Percentiles rank a stretch among this genome's conserved stretches.
These are phyloP conservation scores for Medicago arabica DNA, from an alignment of 306 rosid species.

Conservation along the genomic window DNA sequence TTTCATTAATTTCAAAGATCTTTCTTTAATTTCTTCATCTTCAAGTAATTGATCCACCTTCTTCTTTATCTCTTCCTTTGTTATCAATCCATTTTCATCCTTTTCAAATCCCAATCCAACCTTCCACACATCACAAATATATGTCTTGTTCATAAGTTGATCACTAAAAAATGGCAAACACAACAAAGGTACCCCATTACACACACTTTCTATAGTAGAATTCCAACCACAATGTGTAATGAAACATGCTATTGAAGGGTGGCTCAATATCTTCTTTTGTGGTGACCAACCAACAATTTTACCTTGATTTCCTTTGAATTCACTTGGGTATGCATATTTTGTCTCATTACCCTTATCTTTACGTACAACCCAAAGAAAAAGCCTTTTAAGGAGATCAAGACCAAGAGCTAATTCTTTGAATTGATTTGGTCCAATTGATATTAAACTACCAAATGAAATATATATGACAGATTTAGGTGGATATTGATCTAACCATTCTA, in stretches of 20 bases:
- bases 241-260: slow-evolving; percentile 52
- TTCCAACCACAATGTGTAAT: slow-evolving; percentile 71
- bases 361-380: slow-evolving; percentile 50
- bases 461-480: slow-evolving; percentile 49
- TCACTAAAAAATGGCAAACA: slow-evolving; percentile 69
- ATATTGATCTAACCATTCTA: slow-evolving; percentile 46
- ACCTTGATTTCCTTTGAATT: slow-evolving; percentile 46
- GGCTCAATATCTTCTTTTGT: slow-evolving; percentile 49
- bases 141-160: slow-evolving; percentile 50
- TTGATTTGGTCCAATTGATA: slow-evolving; percentile 33
- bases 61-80: slow-evolving; percentile 49
- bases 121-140: slow-evolving; percentile 66
- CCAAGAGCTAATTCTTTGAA: slow-evolving; percentile 50
- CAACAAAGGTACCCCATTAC: slow-evolving; percentile 54
- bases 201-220: slow-evolving; percentile 61
- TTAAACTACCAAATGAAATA: slow-evolving; percentile 51
- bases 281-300: slow-evolving; percentile 60
- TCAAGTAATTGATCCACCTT: slow-evolving; percentile 52
- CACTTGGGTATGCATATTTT: slow-evolving; percentile 37
- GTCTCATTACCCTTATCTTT: neutral
- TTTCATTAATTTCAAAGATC: slow-evolving; percentile 42
- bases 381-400: slow-evolving; percentile 44
- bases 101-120: slow-evolving; percentile 52
- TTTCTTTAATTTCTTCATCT: slow-evolving; percentile 43
- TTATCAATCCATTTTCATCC: slow-evolving; percentile 48